Conservation (phyloP, 352 stramenopile species). For the Pythium periplocum region DNA sequence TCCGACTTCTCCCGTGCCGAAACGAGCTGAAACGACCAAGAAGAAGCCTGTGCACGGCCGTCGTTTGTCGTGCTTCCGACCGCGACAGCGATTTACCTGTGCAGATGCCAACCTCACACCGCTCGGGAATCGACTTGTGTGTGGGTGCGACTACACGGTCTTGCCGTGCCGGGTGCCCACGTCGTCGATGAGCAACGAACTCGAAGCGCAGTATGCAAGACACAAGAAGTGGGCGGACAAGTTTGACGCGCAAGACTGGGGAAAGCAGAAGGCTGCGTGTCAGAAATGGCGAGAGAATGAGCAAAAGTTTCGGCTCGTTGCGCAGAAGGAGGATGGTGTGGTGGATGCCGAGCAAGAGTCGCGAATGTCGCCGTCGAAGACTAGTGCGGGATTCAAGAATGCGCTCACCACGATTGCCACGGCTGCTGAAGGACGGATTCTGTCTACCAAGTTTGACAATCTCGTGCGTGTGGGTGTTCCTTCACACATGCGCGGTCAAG, state of each 20-base stretch:
- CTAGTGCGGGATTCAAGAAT: slow-evolving; percentile 29
- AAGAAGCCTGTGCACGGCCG: slow-evolving; percentile 26
- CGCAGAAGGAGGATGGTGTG: neutral
- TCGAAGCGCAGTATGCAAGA: slow-evolving; percentile 24
- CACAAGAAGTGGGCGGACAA: slow-evolving; percentile 56
- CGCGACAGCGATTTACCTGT: slow-evolving; percentile 44
- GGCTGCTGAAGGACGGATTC: slow-evolving; percentile 43
- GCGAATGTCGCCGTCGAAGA: slow-evolving; percentile 23
- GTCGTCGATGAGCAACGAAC: slow-evolving; percentile 9
- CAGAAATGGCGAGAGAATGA: slow-evolving; percentile 75
- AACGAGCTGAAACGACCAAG: neutral
- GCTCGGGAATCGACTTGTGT: slow-evolving; percentile 6
- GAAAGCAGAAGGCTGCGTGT: slow-evolving; percentile 35
- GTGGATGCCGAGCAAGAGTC: slow-evolving; percentile 4
- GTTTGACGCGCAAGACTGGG: slow-evolving; percentile 51
- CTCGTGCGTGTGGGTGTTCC: slow-evolving; percentile 62
- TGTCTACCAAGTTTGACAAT: slow-evolving; percentile 58
- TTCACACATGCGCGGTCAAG: slow-evolving; percentile 50
- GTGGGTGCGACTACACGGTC: slow-evolving; percentile 10
- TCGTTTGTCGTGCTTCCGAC: slow-evolving; percentile 59
- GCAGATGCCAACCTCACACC: neutral
- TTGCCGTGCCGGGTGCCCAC: slow-evolving; percentile 16
- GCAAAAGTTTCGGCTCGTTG: slow-evolving; percentile 33
- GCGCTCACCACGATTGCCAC: slow-evolving; percentile 42
- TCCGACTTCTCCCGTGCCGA: neutral